Conservation (phyloP, 1,139 yeast species). For the Geotrichum europaeum region DNA sequence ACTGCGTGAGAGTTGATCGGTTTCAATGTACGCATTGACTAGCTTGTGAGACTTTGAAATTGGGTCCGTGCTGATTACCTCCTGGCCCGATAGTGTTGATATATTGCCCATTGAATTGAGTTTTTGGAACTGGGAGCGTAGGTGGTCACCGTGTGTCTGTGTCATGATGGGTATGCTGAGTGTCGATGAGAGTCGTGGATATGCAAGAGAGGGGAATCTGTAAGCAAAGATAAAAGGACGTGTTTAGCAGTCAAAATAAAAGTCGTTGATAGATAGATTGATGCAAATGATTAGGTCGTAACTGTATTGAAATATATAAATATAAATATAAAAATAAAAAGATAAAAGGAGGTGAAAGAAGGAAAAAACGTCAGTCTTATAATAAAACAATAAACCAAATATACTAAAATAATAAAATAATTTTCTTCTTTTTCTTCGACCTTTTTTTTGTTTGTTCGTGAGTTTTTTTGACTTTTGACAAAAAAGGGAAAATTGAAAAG, state of each 20-base stretch:
- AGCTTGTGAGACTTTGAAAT: slow-evolving; percentile 17
- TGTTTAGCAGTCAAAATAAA: not conserved
- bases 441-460: not conserved
- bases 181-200: too few relatives aligned
- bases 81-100: slow-evolving; percentile 24
- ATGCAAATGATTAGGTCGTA: not conserved
- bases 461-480: not conserved
- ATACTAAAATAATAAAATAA: not conserved
- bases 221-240: too few relatives aligned
- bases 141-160: slow-evolving; percentile 2
- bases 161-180: not conserved
- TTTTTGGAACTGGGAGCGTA: slow-evolving; percentile 9
- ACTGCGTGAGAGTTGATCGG: slow-evolving; percentile 27
- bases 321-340: not conserved
- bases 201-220: too few relatives aligned
- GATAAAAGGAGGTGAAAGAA: not conserved
- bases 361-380: not conserved
- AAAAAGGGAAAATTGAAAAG: not conserved
- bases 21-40: slow-evolving; percentile 25
- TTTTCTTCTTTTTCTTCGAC: not conserved
- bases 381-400: too few relatives aligned
- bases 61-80: slow-evolving; percentile 20
- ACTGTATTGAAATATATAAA: not conserved
- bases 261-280: not conserved
- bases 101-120: slow-evolving; percentile 23